Conservation (phyloP, 805 yeast genomes). For the Priceomyces melissophilus region DNA sequence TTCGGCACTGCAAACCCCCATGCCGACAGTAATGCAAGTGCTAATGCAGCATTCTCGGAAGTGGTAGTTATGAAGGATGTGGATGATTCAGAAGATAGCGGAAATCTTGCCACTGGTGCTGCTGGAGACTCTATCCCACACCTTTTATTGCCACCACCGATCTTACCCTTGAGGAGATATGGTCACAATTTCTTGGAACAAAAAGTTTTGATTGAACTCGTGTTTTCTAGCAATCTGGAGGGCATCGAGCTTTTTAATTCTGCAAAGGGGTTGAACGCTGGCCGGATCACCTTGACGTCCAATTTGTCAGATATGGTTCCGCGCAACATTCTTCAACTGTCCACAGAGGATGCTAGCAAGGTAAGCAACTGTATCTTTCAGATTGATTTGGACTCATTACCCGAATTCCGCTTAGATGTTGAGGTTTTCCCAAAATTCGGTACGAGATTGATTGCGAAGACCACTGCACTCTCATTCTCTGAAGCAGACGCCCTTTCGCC, state of each 20-base stretch:
- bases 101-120: conserved; percentile 21
- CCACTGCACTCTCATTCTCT: conserved; percentile 66
- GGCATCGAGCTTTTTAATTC: conserved; percentile 46
- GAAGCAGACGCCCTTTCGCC: conserved; percentile 39
- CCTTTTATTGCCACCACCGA: conserved; percentile 91
- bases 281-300: conserved; percentile 80
- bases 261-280: conserved; percentile 53
- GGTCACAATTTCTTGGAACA: conserved; percentile 95
- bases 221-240: conserved; percentile 50
- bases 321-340: conserved; percentile 76
- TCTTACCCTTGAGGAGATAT: conserved; percentile 86
- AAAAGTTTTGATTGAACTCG: conserved; percentile 77
- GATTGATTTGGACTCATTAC: conserved; percentile 63
- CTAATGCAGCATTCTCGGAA: neutral
- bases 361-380: conserved; percentile 75
- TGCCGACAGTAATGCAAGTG: neutral
- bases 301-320: conserved; percentile 80
- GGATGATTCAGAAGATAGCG: conserved; percentile 40
- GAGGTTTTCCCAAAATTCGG: conserved; percentile 95
- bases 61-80: neutral
- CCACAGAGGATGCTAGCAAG: conserved; percentile 51
- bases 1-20: neutral
- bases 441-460: conserved; percentile 83
- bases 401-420: conserved; percentile 70
- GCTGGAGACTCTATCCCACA: conserved; percentile 80